Percentiles rank a stretch among this genome's conserved stretches.
Conservation (phyloP, 1,284 basidiomycete genomes). For the Inonotus obliquus region DNA sequence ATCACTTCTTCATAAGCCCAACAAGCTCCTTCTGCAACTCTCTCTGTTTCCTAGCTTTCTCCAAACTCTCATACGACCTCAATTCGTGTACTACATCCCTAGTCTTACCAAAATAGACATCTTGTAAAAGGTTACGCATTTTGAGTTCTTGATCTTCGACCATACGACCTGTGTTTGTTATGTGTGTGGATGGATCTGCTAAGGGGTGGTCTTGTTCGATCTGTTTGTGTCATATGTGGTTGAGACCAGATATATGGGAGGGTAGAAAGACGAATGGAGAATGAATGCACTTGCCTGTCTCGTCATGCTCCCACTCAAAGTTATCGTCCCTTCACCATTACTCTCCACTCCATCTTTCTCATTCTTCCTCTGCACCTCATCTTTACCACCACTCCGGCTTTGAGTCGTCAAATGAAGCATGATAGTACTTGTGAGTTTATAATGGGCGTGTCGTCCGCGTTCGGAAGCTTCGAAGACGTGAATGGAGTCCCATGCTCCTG, state of each 20-base stretch:
- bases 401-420: conserved; percentile 90
- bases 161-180: conserved; percentile 89
- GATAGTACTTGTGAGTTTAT: conserved; percentile 96
- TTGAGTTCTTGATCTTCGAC: conserved; percentile 99
- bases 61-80: conserved; percentile 82
- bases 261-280: conserved; percentile 1
- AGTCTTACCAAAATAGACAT: conserved; percentile 99
- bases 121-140: conserved; percentile 93
- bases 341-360: conserved; percentile 36
- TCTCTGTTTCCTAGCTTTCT: conserved; percentile 75
- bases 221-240: conserved; percentile 36
- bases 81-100: conserved; percentile 92
- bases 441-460: conserved; percentile 86
- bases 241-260: not conserved
- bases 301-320: conserved; percentile 94
- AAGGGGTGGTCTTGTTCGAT: conserved; percentile 84
- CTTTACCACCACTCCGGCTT: conserved; percentile 27
- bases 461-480: conserved; percentile 96
- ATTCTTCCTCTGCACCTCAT: conserved; percentile 35
- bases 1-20: conserved; percentile 74
- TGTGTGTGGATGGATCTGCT: conserved; percentile 75
- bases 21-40: conserved; percentile 93
- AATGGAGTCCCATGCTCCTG: conserved; percentile 95
- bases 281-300: conserved; percentile 64
- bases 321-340: conserved; percentile 67